These are phyloP conservation scores for Salix viminalis DNA, from an alignment of 345 rosid species.

Conservation along the genomic window DNA sequence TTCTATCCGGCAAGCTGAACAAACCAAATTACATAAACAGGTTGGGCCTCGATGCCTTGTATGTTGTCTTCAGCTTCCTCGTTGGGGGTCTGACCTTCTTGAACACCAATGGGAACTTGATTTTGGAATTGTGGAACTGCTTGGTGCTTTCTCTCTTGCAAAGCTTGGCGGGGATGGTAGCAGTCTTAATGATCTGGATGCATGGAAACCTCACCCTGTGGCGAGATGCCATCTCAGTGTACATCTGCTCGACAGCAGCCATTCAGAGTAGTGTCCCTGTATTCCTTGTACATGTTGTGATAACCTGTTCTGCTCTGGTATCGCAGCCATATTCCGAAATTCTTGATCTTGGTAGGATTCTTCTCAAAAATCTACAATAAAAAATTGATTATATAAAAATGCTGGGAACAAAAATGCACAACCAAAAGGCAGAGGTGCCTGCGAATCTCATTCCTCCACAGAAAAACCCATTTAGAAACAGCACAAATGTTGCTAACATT, in stretches of 20 bases:
- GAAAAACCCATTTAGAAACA: background rate
- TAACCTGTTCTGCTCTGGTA: constrained; percentile 59
- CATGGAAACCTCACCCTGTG: constrained; percentile 65
- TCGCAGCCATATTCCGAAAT: constrained; percentile 56
- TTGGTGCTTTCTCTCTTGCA: constrained; percentile 69
- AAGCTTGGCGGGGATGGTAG: constrained; percentile 51
- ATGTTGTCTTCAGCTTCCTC: constrained; percentile 61
- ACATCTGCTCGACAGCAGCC: constrained; percentile 65
- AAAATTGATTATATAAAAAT: background rate
- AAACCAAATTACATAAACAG: constrained; percentile 38
- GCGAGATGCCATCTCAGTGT: constrained; percentile 60
- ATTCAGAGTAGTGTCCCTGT: constrained; percentile 47
- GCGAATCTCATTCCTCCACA: background rate
- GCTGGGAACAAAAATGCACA: background rate
- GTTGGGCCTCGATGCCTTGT: constrained; percentile 68
- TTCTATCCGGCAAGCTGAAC: background rate
- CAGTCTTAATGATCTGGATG: constrained; percentile 64
- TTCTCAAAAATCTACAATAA: constrained; percentile 49
- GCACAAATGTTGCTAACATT: background rate
- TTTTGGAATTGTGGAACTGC: constrained; percentile 55
- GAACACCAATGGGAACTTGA: constrained; percentile 63
- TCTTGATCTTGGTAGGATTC: constrained; percentile 54
- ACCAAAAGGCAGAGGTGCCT: background rate
- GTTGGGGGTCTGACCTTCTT: constrained; percentile 58
- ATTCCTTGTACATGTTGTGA: constrained; percentile 73